Evolutionary conservation across 768 basidiomycete genomes (phyloP).

Genomic region (Dioszegia hungarica): DNA sequence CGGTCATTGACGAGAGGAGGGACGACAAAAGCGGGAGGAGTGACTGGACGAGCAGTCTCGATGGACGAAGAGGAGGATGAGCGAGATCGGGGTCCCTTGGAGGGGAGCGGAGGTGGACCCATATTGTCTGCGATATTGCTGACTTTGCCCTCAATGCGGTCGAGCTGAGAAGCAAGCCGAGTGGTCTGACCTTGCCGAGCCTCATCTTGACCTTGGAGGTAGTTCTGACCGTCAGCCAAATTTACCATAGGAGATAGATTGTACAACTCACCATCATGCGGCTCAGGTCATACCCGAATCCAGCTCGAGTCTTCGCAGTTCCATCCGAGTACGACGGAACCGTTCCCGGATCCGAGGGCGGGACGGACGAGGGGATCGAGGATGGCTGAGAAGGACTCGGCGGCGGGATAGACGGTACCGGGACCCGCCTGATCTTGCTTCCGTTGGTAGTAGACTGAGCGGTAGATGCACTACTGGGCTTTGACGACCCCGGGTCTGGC

Average conservation of each 20-base stretch:
- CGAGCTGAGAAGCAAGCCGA: slow-evolving; percentile 64
- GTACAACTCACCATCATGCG: slow-evolving; percentile 49
- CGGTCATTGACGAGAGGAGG: slow-evolving; percentile 28
- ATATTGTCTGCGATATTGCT: slow-evolving; percentile 55
- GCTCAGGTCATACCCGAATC: slow-evolving; percentile 51
- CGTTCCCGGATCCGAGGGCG: slow-evolving; percentile 12
- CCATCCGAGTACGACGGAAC: slow-evolving; percentile 50
- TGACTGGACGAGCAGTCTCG: slow-evolving; percentile 44
- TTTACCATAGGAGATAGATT: too few relatives aligned
- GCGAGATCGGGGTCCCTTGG: slow-evolving; percentile 50
- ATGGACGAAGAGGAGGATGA: slow-evolving; percentile 52
- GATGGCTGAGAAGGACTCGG: slow-evolving; percentile 28
- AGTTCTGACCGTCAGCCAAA: slow-evolving; percentile 42
- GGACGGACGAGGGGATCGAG: neutral
- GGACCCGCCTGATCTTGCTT: slow-evolving; percentile 14
- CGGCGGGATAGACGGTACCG: slow-evolving; percentile 21
- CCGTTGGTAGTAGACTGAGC: slow-evolving; percentile 16
- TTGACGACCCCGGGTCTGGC: slow-evolving; percentile 4
- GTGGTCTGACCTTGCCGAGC: slow-evolving; percentile 61
- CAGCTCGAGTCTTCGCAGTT: neutral
- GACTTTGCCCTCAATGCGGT: slow-evolving; percentile 66
- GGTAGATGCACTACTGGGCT: slow-evolving; percentile 25
- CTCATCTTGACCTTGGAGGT: slow-evolving; percentile 63
- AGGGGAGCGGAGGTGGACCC: slow-evolving; percentile 38
- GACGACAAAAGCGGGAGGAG: slow-evolving; percentile 26